Percentiles rank a stretch among this genome's conserved stretches.
These are phyloP conservation scores for Zygoascus hellenicus DNA, from an alignment of 1,139 yeast genomes.

Conservation along the genomic window DNA sequence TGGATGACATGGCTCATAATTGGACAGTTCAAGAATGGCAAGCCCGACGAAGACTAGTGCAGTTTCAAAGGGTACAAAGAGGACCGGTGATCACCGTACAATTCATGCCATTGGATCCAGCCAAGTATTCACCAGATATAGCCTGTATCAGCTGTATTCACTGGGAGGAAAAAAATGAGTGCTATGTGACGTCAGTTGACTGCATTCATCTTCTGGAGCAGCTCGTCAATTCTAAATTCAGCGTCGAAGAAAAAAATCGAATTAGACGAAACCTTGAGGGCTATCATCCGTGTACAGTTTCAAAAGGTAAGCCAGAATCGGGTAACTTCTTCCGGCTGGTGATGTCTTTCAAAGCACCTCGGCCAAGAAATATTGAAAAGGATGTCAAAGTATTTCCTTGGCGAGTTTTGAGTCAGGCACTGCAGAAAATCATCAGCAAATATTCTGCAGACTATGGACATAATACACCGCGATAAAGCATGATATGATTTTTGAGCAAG, in stretches of 20 bases:
- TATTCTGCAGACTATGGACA: constrained; percentile 37
- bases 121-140: constrained; percentile 29
- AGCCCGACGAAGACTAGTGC: constrained; percentile 33
- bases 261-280: constrained; percentile 64
- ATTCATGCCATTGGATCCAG: constrained; percentile 32
- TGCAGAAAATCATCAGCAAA: constrained; percentile 57
- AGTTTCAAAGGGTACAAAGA: constrained; percentile 32
- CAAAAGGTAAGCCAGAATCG: constrained; percentile 44
- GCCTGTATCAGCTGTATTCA: constrained; percentile 52
- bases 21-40: constrained; percentile 34
- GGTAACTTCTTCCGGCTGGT: constrained; percentile 50
- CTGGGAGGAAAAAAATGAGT: constrained; percentile 49
- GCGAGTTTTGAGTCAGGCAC: constrained; percentile 49
- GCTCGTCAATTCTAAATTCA: constrained; percentile 51
- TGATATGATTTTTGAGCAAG: neutral
- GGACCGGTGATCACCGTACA: constrained; percentile 33
- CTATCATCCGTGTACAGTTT: constrained; percentile 56
- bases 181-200: constrained; percentile 62
- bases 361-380: constrained; percentile 68
- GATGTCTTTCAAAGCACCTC: constrained; percentile 61
- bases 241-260: constrained; percentile 65
- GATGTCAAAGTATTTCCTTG: constrained; percentile 66
- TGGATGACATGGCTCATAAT: constrained; percentile 31
- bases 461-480: neutral
- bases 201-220: constrained; percentile 54